phyloP scores from a whole-genome alignment of 176 grass and related monocot species.

The Lolium perenne region DNA sequence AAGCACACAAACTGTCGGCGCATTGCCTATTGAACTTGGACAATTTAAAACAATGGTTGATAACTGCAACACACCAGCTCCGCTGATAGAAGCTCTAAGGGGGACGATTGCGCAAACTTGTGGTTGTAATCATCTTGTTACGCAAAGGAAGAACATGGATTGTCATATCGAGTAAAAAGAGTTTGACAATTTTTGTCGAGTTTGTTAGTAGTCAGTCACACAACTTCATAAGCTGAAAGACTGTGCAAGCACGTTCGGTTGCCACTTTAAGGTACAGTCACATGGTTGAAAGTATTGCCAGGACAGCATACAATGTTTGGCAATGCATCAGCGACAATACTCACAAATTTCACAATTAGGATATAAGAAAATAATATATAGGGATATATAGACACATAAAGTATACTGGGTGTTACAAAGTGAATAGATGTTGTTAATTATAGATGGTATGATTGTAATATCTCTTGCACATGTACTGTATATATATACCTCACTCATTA shows the following conservation, averaged over 20 bases:
- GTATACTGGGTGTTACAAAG: background rate
- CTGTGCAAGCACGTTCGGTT: background rate
- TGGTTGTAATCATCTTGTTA: slow-evolving; percentile 24
- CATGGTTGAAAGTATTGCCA: slow-evolving; percentile 12
- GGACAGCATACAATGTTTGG: background rate
- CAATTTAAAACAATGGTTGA: background rate
- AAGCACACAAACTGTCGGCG: background rate
- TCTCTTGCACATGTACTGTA: slow-evolving; percentile 9
- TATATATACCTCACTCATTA: background rate
- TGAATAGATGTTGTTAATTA: slow-evolving; percentile 5
- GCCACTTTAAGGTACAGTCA: slow-evolving; percentile 15
- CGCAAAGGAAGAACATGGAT: background rate
- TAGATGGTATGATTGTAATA: slow-evolving; percentile 7
- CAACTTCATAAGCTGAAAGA: slow-evolving; percentile 18
- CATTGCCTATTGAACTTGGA: background rate
- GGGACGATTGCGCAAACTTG: background rate
- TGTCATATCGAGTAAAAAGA: background rate
- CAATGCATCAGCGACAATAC: background rate
- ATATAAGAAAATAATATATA: slow-evolving; percentile 12
- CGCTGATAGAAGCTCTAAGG: background rate
- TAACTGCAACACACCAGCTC: slow-evolving; percentile 17
- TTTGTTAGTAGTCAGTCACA: background rate
- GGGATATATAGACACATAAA: background rate
- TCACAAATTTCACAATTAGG: background rate
- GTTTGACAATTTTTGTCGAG: background rate